Conservation (phyloP, 2,329 filamentous ascomycete genomes). For the Epicoccum nigrum region DNA sequence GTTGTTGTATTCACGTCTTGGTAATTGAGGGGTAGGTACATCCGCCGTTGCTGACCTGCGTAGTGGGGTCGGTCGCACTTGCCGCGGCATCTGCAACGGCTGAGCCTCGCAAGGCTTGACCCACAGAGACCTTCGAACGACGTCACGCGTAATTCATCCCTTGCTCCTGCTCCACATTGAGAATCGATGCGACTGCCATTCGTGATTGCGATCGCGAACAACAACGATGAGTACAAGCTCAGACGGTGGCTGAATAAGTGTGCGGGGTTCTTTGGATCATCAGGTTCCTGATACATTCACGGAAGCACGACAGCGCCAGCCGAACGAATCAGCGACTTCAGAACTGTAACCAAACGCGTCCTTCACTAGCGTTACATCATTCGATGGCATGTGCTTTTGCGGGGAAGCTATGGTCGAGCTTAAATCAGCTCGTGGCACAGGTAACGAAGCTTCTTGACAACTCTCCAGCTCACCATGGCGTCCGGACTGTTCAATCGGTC, state of each 20-base stretch:
- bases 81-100: neutral
- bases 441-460: neutral
- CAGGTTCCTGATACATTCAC: constrained; percentile 7
- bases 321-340: constrained; percentile 13
- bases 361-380: constrained; percentile 21
- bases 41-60: neutral
- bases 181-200: neutral
- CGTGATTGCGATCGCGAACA: neutral
- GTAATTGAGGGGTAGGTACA: constrained; percentile 15
- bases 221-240: neutral
- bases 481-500: constrained; percentile 14
- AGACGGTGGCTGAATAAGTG: constrained; percentile 13
- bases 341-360: constrained; percentile 1
- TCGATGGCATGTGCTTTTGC: constrained; percentile 18
- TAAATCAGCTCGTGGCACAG: constrained; percentile 9
- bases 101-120: constrained; percentile 2
- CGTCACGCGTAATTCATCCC: constrained; percentile 2
- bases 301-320: constrained; percentile 8
- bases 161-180: constrained; percentile 1
- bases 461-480: constrained; percentile 7
- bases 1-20: neutral
- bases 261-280: constrained; percentile 16
- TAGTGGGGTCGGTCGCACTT: constrained; percentile 2
- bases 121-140: constrained; percentile 5
- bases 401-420: constrained; percentile 17